Conservation (phyloP, 2,329 filamentous ascomycete species). For the Phyllosticta citriasiana region DNA sequence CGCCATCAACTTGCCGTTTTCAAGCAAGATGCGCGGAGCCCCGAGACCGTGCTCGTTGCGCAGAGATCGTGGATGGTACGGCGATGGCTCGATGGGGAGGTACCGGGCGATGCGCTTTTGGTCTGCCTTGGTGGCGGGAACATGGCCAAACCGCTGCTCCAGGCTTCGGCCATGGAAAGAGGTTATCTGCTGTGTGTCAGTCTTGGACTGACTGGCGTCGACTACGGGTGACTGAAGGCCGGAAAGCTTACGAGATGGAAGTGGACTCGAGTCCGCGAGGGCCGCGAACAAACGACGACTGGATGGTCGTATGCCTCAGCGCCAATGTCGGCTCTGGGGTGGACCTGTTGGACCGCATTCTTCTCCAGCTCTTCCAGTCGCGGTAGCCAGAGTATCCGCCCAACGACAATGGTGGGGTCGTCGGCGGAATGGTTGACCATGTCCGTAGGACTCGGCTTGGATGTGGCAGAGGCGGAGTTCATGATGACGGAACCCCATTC, state of each 20-base stretch:
- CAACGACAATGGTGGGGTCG: background rate
- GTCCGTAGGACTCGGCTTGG: background rate
- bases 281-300: slow-evolving; percentile 23
- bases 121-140: slow-evolving; percentile 15
- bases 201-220: background rate
- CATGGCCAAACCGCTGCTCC: slow-evolving; percentile 20
- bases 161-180: slow-evolving; percentile 25
- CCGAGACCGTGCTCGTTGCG: slow-evolving; percentile 13
- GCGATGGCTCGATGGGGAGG: slow-evolving; percentile 23
- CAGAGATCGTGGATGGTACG: slow-evolving; percentile 19
- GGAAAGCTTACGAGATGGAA: slow-evolving; percentile 24
- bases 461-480: background rate
- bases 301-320: slow-evolving; percentile 24
- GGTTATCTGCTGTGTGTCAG: slow-evolving; percentile 19
- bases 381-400: slow-evolving; percentile 4
- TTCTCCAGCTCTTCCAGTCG: background rate
- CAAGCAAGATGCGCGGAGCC: slow-evolving; percentile 11
- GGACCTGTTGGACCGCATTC: background rate
- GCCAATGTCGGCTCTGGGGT: background rate
- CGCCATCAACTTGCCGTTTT: slow-evolving; percentile 16
- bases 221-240: too few relatives aligned
- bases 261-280: slow-evolving; percentile 18
- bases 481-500: background rate
- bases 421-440: background rate
- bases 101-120: slow-evolving; percentile 23